Conservation (phyloP, 805 yeast genomes). For the Kuraishia capsulata region DNA sequence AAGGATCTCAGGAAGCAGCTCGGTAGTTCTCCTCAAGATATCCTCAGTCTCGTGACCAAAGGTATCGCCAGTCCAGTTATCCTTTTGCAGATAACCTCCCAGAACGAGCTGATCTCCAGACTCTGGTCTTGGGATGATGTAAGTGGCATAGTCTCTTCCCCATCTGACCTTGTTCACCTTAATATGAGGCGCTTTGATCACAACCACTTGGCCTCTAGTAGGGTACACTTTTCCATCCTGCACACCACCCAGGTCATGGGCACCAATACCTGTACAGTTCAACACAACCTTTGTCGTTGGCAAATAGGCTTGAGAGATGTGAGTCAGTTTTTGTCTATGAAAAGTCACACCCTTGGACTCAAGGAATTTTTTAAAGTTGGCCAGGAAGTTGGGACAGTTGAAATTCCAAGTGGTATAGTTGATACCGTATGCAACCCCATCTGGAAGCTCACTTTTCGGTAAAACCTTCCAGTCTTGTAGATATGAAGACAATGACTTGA, state of each 20-base stretch:
- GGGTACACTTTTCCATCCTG: slow-evolving; percentile 56
- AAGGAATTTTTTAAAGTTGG: slow-evolving; percentile 35
- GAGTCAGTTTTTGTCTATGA: slow-evolving; percentile 33
- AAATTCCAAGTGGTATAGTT: slow-evolving; percentile 56
- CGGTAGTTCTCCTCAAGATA: slow-evolving; percentile 50
- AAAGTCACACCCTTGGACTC: slow-evolving; percentile 42
- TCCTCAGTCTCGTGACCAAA: slow-evolving; percentile 48
- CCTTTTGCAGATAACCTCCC: slow-evolving; percentile 67
- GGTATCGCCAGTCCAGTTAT: slow-evolving; percentile 55
- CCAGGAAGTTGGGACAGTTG: slow-evolving; percentile 58
- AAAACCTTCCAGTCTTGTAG: slow-evolving; percentile 36
- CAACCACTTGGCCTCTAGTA: slow-evolving; percentile 73
- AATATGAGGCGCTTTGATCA: slow-evolving; percentile 62
- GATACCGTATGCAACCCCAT: slow-evolving; percentile 49
- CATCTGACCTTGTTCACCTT: slow-evolving; percentile 48
- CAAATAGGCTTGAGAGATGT: slow-evolving; percentile 45
- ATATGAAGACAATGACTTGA: slow-evolving; percentile 37
- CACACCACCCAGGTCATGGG: slow-evolving; percentile 55
- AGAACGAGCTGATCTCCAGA: slow-evolving; percentile 59
- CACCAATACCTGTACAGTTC: slow-evolving; percentile 75
- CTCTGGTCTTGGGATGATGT: slow-evolving; percentile 63
- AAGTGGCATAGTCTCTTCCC: slow-evolving; percentile 57
- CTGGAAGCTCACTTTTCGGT: slow-evolving; percentile 30
- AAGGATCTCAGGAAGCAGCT: slow-evolving; percentile 39
- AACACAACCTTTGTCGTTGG: slow-evolving; percentile 39